A percentile compares a stretch with the other conserved stretches of the same genome.
phyloP scores from a whole-genome alignment of 2,329 filamentous ascomycete species.

The Xylariaceae sp. region DNA sequence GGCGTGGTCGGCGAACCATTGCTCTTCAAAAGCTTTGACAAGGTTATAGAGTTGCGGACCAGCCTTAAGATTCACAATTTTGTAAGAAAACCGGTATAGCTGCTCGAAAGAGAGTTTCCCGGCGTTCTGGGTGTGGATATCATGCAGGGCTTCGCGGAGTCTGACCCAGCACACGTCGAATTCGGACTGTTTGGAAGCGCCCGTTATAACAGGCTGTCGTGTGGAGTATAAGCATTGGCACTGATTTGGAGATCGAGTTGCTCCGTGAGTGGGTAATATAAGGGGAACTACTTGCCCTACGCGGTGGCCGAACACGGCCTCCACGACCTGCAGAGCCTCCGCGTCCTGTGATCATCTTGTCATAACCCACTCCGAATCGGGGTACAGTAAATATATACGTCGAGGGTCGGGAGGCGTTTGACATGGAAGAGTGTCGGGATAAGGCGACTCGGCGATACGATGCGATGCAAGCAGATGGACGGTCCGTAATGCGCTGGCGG shows the following conservation, averaged over 20 bases:
- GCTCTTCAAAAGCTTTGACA: constrained; percentile 73
- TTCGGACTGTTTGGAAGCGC: constrained; percentile 55
- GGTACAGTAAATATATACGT: neutral
- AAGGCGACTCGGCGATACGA: neutral
- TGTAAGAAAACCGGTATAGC: constrained; percentile 89
- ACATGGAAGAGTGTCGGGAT: neutral
- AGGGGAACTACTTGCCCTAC: constrained; percentile 26
- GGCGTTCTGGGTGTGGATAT: constrained; percentile 90
- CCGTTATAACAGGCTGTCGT: constrained; percentile 11
- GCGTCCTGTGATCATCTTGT: constrained; percentile 32
- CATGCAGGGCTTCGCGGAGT: constrained; percentile 68
- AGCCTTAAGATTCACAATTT: constrained; percentile 84
- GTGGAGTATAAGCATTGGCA: constrained; percentile 16
- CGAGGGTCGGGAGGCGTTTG: neutral
- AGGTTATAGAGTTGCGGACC: constrained; percentile 74
- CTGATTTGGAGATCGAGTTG: neutral
- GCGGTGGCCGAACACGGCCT: constrained; percentile 31
- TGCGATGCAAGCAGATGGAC: neutral
- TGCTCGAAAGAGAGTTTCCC: constrained; percentile 90
- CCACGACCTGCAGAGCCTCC: constrained; percentile 28
- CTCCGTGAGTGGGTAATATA: too few species aligned
- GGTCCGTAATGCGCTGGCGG: neutral
- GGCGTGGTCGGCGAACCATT: constrained; percentile 72
- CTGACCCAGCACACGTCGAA: constrained; percentile 82
- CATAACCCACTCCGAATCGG: neutral